These are phyloP conservation scores for Solanum stenotomum DNA, from an alignment of 257 asterid species.

Conservation along the genomic window DNA sequence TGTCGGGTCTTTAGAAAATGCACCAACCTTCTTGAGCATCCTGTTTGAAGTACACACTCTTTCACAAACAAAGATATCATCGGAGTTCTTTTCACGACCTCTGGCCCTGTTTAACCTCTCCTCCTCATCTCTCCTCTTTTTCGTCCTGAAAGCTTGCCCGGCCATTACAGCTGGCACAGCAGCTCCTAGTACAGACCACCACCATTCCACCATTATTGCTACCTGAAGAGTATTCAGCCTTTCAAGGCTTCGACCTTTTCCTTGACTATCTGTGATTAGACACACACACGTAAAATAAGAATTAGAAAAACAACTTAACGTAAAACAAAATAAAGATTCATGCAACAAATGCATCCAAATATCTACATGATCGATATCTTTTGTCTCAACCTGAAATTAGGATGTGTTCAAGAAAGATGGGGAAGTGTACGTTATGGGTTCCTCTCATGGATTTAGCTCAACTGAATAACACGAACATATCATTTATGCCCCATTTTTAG, in stretches of 20 bases:
- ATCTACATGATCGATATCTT: neutral
- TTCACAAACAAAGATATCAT: constrained; percentile 83
- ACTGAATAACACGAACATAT: neutral
- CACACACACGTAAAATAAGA: neutral
- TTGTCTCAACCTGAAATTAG: neutral
- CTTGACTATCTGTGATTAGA: neutral
- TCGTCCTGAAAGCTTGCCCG: constrained; percentile 75
- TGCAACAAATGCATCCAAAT: neutral
- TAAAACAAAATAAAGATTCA: neutral
- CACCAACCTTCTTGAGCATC: constrained; percentile 90
- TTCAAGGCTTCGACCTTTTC: neutral
- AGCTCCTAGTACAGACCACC: constrained; percentile 91
- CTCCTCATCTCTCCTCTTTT: constrained; percentile 65
- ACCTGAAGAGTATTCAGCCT: neutral
- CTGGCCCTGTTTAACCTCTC: constrained; percentile 66
- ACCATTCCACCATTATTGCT: constrained; percentile 70
- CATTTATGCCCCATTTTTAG: neutral
- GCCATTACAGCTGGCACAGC: constrained; percentile 76
- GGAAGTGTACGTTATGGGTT: neutral
- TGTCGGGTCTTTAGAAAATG: constrained; percentile 91
- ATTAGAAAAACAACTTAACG: neutral
- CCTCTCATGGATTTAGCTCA: neutral
- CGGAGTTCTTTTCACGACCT: constrained; percentile 79
- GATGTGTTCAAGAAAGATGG: neutral
- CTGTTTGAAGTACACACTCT: constrained; percentile 94